Percentiles rank a stretch among this genome's conserved stretches.
These are phyloP conservation scores for Solanum bukasovii DNA, from an alignment of 257 asterid species.

Conservation along the genomic window DNA sequence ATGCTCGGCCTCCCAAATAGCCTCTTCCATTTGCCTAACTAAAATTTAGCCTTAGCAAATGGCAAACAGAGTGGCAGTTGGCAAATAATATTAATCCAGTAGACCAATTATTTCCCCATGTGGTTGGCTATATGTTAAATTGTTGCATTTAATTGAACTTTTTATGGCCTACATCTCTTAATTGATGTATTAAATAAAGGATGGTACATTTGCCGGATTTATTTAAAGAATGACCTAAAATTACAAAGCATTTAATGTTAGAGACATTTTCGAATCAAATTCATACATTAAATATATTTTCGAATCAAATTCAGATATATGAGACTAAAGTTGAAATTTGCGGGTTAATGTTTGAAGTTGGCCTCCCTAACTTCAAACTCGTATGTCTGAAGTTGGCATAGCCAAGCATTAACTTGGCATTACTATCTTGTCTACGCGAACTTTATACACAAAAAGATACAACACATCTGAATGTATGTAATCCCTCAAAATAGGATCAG, in stretches of 20 bases:
- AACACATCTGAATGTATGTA: no score
- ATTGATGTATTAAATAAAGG: neutral
- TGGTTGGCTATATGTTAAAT: neutral
- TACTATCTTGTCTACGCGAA: neutral
- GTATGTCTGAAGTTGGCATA: neutral
- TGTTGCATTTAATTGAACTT: neutral
- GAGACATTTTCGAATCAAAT: neutral
- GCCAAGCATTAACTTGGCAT: neutral
- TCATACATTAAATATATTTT: neutral
- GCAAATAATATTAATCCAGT: neutral
- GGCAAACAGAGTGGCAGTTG: neutral
- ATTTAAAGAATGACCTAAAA: neutral
- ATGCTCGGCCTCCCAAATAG: no score
- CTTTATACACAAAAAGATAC: no score
- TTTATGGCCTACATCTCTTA: neutral
- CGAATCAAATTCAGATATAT: neutral
- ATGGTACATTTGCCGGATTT: neutral
- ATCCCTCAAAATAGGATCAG: no score
- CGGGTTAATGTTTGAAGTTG: neutral
- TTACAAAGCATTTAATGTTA: no score
- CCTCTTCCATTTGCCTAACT: no score
- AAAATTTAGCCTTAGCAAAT: neutral
- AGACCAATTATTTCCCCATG: no score
- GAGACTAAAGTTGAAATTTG: neutral
- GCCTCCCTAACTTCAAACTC: neutral